These are phyloP conservation scores for Chalciporus sp. DNA, from an alignment of 1,284 basidiomycete genomes.

Conservation along the genomic window DNA sequence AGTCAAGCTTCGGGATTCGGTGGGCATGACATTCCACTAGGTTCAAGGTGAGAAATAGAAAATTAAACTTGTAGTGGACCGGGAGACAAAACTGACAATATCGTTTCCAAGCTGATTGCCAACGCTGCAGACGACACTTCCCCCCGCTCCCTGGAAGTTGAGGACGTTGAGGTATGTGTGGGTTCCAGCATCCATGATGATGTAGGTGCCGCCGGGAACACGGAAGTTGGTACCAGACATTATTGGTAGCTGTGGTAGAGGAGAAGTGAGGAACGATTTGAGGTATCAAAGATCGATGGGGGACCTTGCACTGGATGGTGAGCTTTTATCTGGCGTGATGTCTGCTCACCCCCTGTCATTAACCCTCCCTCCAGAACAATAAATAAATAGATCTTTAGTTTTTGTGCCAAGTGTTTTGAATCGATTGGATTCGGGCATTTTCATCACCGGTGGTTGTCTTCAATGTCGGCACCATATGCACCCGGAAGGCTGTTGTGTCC, in stretches of 20 bases:
- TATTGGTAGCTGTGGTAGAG: neutral
- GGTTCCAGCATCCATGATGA: conserved; percentile 10
- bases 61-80: too few species aligned
- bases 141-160: neutral
- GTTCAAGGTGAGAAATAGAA: neutral
- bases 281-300: neutral
- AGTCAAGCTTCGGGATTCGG: neutral
- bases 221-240: conserved; percentile 5
- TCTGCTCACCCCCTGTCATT: neutral
- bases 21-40: conserved; percentile 13
- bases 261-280: neutral
- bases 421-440: too few species aligned
- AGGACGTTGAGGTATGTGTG: conserved; percentile 11
- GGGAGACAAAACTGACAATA: conserved; percentile 1
- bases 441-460: too few species aligned
- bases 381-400: too few species aligned
- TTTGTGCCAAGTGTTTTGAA: too few species aligned
- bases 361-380: too few species aligned
- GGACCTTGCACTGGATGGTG: neutral
- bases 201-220: conserved; percentile 8
- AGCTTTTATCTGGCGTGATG: neutral
- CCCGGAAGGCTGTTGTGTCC: too few species aligned
- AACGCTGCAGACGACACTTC: conserved; percentile 6
- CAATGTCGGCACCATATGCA: too few species aligned
- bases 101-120: conserved; percentile 10